Evolutionary conservation across 371 early-diverging fungal species (phyloP).

Genomic region (Phascolomyces articulosus): DNA sequence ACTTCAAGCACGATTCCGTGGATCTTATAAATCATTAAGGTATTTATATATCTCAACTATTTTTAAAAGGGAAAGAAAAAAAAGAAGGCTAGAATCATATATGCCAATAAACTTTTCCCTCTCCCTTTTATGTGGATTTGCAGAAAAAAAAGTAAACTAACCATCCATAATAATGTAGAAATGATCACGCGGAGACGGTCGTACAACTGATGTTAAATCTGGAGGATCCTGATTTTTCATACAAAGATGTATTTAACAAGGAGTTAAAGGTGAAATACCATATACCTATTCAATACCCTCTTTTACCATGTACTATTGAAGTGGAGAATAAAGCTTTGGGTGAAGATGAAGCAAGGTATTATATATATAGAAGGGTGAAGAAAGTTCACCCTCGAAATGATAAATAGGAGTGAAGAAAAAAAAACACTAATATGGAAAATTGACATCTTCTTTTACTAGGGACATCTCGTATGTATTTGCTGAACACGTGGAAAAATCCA

Average conservation of each 20-base stretch:
- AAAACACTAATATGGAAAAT: not conserved
- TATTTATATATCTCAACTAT: too few species aligned
- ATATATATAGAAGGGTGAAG: too few species aligned
- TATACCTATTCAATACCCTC: conserved; percentile 52
- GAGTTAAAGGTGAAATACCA: conserved; percentile 36
- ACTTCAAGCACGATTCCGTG: conserved; percentile 53
- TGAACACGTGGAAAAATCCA: conserved; percentile 36
- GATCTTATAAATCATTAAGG: conserved; percentile 32
- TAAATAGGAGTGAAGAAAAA: not conserved
- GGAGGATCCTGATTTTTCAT: conserved; percentile 39
- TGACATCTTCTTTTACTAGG: conserved; percentile 15
- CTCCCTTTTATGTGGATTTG: too few species aligned
- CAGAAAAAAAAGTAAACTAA: too few species aligned
- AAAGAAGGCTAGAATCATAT: too few species aligned
- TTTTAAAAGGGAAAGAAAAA: too few species aligned
- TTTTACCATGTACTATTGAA: conserved; percentile 53
- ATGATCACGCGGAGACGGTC: conserved; percentile 9
- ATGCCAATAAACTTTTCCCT: too few species aligned
- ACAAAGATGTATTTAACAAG: conserved; percentile 28
- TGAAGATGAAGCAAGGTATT: conserved; percentile 43
- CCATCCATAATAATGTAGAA: conserved; percentile 3
- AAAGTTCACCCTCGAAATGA: too few species aligned
- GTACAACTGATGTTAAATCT: conserved; percentile 19
- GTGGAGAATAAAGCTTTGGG: conserved; percentile 48
- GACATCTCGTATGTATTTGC: conserved; percentile 56